These are phyloP conservation scores for Immersiporthe knoxdaviesiana DNA, from an alignment of 2,329 filamentous ascomycete species.

Conservation along the genomic window DNA sequence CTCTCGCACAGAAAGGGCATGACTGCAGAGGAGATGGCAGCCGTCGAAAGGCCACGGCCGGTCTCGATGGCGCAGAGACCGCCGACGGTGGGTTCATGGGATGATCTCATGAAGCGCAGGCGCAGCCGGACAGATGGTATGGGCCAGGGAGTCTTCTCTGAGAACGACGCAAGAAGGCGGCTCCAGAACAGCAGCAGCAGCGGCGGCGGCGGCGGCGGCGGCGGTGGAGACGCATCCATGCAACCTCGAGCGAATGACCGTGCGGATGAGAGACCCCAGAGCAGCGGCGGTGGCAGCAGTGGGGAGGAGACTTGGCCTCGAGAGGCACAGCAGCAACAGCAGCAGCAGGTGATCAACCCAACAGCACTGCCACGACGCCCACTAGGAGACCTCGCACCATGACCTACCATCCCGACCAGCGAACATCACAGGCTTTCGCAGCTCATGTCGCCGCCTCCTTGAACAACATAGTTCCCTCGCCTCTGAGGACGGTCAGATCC, in stretches of 20 bases:
- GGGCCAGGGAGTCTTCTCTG: constrained; percentile 11
- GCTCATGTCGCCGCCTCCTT: constrained; percentile 17
- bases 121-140: constrained; percentile 20
- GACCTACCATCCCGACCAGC: constrained; percentile 22
- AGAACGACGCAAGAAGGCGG: constrained; percentile 15
- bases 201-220: neutral
- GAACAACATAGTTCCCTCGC: constrained; percentile 20
- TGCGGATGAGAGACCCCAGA: constrained; percentile 14
- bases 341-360: neutral
- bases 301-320: constrained; percentile 1
- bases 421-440: constrained; percentile 21
- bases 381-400: constrained; percentile 18
- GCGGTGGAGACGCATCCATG: constrained; percentile 2
- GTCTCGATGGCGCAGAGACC: constrained; percentile 10
- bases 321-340: constrained; percentile 10
- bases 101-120: constrained; percentile 25
- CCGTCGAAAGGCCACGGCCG: constrained; percentile 18
- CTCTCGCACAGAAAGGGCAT: neutral
- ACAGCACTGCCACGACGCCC: neutral
- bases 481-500: constrained; percentile 17
- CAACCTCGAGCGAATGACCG: neutral
- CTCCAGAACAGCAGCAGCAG: constrained; percentile 15
- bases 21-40: constrained; percentile 19
- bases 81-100: constrained; percentile 27
- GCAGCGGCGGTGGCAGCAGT: constrained; percentile 4